Evolutionary conservation across 129 eudicot species (phyloP).

Genomic region (Flaveria sonorensis): DNA sequence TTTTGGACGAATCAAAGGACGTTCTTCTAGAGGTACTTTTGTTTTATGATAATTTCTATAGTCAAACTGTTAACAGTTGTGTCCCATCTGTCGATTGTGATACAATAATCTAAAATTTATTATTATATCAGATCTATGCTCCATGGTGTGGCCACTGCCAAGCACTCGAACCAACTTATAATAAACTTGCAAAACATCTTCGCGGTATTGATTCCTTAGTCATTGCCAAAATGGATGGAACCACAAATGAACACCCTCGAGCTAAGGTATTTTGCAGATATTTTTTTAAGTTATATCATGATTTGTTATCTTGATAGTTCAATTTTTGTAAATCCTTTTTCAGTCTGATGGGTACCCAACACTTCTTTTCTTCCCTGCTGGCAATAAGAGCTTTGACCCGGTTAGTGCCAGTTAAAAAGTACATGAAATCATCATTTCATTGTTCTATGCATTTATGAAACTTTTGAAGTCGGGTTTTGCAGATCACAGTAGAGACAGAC

Average conservation of each 20-base stretch:
- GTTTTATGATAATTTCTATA: background rate
- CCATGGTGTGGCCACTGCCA: constrained; percentile 93
- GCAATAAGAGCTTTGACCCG: constrained; percentile 82
- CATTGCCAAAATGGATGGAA: constrained; percentile 91
- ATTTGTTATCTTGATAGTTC: background rate
- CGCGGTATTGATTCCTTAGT: constrained; percentile 65
- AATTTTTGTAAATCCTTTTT: background rate
- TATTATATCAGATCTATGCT: constrained; percentile 61
- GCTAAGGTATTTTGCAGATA: constrained; percentile 53
- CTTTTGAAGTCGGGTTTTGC: constrained; percentile 26
- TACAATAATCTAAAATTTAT: background rate
- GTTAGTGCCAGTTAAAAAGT: constrained; percentile 39
- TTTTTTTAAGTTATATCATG: background rate
- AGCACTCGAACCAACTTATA: constrained; percentile 69
- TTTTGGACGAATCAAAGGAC: constrained; percentile 91
- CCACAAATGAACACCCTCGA: constrained; percentile 83
- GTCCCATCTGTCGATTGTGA: background rate
- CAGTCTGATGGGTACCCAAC: constrained; percentile 89
- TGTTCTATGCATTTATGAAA: background rate
- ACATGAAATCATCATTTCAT: constrained; percentile 4
- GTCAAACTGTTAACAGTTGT: background rate
- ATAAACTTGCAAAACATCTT: constrained; percentile 72
- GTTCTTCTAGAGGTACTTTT: constrained; percentile 90
- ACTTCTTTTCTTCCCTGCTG: constrained; percentile 88
- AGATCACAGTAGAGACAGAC: constrained; percentile 68